Percentiles rank a stretch among this genome's conserved stretches.
Evolutionary conservation across 495 filamentous ascomycete species (phyloP).

Genomic region (Neurospora hispaniola): DNA sequence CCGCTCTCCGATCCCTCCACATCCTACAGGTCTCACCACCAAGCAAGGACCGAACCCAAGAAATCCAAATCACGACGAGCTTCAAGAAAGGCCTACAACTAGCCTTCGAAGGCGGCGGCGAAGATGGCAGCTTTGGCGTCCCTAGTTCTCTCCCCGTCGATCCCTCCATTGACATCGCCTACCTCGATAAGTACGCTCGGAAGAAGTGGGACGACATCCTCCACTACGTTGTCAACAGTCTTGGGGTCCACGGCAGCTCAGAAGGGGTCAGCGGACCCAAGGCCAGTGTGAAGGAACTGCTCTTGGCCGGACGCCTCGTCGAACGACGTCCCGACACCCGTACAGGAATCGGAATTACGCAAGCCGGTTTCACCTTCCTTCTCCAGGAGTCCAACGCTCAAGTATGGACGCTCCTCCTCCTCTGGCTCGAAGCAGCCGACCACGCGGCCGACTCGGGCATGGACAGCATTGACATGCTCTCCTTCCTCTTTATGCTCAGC

Average conservation of each 20-base stretch:
- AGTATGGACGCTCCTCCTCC: constrained; percentile 87
- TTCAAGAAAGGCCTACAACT: constrained; percentile 70
- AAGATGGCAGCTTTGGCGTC: constrained; percentile 82
- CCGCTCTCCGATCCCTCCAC: constrained; percentile 69
- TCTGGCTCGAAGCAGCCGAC: constrained; percentile 83
- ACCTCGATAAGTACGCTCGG: constrained; percentile 78
- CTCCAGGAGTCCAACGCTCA: constrained; percentile 92
- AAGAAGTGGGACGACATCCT: constrained; percentile 91
- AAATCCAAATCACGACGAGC: constrained; percentile 59
- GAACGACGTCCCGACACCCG: constrained; percentile 45
- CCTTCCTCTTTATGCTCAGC: constrained; percentile 93
- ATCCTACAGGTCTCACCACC: constrained; percentile 55
- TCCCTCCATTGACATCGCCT: constrained; percentile 47
- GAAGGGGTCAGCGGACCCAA: constrained; percentile 43
- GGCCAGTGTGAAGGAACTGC: constrained; percentile 68
- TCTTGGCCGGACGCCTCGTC: constrained; percentile 72
- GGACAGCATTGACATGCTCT: constrained; percentile 85
- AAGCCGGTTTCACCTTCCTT: constrained; percentile 87
- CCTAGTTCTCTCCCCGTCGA: constrained; percentile 53
- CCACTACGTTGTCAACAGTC: constrained; percentile 74
- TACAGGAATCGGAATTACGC: constrained; percentile 58
- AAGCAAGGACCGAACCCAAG: constrained; percentile 46
- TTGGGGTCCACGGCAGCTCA: constrained; percentile 19
- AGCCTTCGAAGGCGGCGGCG: constrained; percentile 76
- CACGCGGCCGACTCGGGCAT: constrained; percentile 42